Conservation (phyloP, 176 grass and related monocot genomes). For the Ensete ventricosum region DNA sequence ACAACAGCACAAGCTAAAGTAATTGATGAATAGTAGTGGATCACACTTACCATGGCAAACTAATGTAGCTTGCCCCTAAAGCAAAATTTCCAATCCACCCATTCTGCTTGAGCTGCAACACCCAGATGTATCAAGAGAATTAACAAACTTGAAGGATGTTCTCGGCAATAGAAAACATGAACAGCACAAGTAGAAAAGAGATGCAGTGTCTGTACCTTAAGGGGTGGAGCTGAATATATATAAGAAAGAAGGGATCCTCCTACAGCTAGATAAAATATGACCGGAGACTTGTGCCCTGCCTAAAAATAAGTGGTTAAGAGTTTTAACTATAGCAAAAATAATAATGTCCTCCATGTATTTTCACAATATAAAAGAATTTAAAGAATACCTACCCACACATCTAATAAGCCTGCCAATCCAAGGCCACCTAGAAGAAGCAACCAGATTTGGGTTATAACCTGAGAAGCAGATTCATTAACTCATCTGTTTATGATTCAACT, state of each 20-base stretch:
- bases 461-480: slow-evolving; percentile 5
- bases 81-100: slow-evolving; percentile 98
- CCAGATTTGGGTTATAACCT: slow-evolving; percentile 99
- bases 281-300: slow-evolving; percentile 84
- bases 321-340: slow-evolving; percentile 21
- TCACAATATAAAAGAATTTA: slow-evolving; percentile 4
- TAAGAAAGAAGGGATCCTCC: slow-evolving; percentile 97
- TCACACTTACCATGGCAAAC: slow-evolving; percentile 69
- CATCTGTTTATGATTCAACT: slow-evolving; percentile 21
- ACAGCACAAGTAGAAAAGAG: background rate
- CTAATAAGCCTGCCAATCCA: slow-evolving; percentile 79
- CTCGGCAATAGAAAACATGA: background rate
- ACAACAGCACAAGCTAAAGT: background rate
- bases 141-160: background rate
- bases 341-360: background rate
- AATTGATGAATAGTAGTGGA: background rate
- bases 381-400: slow-evolving; percentile 73
- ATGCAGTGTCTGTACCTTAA: slow-evolving; percentile 54
- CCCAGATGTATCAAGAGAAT: slow-evolving; percentile 4
- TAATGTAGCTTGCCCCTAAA: slow-evolving; percentile 88
- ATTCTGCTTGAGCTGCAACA: slow-evolving; percentile 64
- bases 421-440: slow-evolving; percentile 72
- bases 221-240: slow-evolving; percentile 96
- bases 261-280: slow-evolving; percentile 85
- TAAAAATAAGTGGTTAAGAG: slow-evolving; percentile 31